Evolutionary conservation across 2,329 filamentous ascomycete genomes (phyloP), one percentile per base, ranked within the genome.

Genomic region (Fusarium tupiense): DNA sequence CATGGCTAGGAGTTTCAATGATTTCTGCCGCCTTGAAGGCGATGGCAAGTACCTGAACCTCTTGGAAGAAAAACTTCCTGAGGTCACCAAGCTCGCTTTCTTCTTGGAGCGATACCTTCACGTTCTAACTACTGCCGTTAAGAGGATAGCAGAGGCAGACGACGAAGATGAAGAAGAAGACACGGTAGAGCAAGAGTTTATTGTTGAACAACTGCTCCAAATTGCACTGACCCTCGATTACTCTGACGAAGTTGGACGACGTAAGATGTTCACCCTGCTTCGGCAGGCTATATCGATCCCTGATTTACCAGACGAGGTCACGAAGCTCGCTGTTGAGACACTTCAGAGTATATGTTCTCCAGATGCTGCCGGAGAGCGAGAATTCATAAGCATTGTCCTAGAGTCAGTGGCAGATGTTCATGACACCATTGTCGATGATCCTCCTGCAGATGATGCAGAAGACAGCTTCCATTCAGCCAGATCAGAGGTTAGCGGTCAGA

Each of bases 321-420:
- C 96, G 3, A 96, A 95, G 80, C 91, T 99, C 59, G 91, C 92
- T 0, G 90, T 98, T 29, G 92, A 97, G 77, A 92, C 93, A 2
- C 87, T 98, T 16, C 91, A 94, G 61, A 91, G 92, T 61, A 94
- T 97, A 46, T 98, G 95, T 81, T 93, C 95, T 1, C 89, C 88
- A 8, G 91, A 93, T 77, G 85, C 88, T 13, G 90, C 91, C 22
- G 93, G 93, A 31, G 94, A 96, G 83, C 90, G 92, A 49, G 94
- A 96, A 78, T 96, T 96, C 80, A 94, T 92, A 82, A 93, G 91
- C 73, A 87, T 96, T 41, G 93, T 98, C 24, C 90, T 98, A 29
- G 96, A 99, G 84, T 95, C 96, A 33, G 94, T 99, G 67, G 95
- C 95, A 8, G 96, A 99, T 83, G 95, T 99, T 19, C 96, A 98